Evolutionary conservation across 768 basidiomycete species (phyloP).

Genomic region (Polyporus arcularius): DNA sequence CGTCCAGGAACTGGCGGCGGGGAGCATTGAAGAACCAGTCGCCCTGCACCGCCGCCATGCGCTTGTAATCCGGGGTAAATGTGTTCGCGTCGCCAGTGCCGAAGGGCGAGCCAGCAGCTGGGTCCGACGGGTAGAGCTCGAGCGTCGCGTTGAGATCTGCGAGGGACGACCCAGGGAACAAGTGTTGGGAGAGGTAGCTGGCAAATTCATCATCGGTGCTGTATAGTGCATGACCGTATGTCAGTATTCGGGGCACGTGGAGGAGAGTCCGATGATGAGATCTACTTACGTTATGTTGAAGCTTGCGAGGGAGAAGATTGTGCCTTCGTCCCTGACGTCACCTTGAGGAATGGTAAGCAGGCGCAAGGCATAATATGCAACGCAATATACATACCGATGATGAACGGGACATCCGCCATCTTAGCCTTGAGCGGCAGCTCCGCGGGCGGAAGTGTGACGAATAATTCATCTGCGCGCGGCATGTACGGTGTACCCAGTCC

Average conservation of each 20-base stretch:
- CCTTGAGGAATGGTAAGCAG: background rate
- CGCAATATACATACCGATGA: constrained; percentile 38
- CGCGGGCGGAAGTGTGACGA: constrained; percentile 44
- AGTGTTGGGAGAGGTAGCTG: constrained; percentile 19
- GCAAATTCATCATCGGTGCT: constrained; percentile 27
- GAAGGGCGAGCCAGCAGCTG: constrained; percentile 54
- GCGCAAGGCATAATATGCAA: background rate
- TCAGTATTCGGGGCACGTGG: too few relatives aligned
- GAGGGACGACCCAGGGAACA: constrained; percentile 24
- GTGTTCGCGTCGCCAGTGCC: constrained; percentile 47
- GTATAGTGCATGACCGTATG: background rate
- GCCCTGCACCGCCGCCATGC: constrained; percentile 30
- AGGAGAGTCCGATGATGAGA: background rate
- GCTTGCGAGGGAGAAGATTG: constrained; percentile 34
- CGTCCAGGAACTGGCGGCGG: constrained; percentile 27
- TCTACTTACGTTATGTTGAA: constrained; percentile 33
- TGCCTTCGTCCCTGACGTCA: constrained; percentile 58
- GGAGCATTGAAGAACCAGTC: constrained; percentile 31
- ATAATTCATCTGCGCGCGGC: constrained; percentile 48
- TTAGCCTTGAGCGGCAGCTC: constrained; percentile 44
- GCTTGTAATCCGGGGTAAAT: constrained; percentile 41
- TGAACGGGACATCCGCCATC: constrained; percentile 50
- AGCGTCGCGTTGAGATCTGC: constrained; percentile 19
- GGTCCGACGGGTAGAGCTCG: constrained; percentile 31
- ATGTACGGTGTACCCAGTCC: constrained; percentile 27